Evolutionary conservation across 495 filamentous ascomycete species (phyloP), one percentile per base, ranked within the genome.

Genomic region (Podospora tetraspora): DNA sequence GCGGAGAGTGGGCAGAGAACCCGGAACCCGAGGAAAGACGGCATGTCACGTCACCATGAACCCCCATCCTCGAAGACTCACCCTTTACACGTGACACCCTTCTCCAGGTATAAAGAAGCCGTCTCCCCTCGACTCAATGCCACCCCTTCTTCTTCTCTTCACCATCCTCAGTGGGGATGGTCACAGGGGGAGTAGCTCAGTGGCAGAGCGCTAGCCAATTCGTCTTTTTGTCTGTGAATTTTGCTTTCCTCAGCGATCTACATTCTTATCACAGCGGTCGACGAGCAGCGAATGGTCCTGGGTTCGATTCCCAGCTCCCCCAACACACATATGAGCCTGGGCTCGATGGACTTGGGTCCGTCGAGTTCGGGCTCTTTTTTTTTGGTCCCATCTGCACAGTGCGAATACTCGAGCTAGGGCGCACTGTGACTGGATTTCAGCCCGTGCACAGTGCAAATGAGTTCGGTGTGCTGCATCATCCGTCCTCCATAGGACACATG

Each of bases 271-370:
- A 52, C 43, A 52, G 43, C 43, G 43, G 43, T 52, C 2, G 43
- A n/a, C 19, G 43, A n/a, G 7, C 5, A 52, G 43, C 43, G 43
- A 34, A 13, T 8, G 43, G 43, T n/a, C 43, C 43, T 52, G 43
- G 43, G 43, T 52, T 52, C 43, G 43, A 52, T 19, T 52, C 43
- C 43, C 43, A 52, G 43, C 43, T 52, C 43, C 43, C 43, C 43
- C 43, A 52, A 52, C 32, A 6, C 43, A 52, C 43, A 19, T n/a
- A 19, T n/a, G 43, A 52, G 43, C 16, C 43, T 52, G 43, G 43
- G 43, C 43, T 52, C 5, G 19, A 52, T 52, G 43, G 43, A n/a
- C 43, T n/a, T n/a, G n/a, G 7, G 57, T 87, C 23, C 9, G 60
- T 63, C 27, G 11, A 25, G 60, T 29, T 13, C 24, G 19, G 24